These are phyloP conservation scores for Diplodia intermedia DNA, from an alignment of 2,329 filamentous ascomycete genomes.

Conservation along the genomic window DNA sequence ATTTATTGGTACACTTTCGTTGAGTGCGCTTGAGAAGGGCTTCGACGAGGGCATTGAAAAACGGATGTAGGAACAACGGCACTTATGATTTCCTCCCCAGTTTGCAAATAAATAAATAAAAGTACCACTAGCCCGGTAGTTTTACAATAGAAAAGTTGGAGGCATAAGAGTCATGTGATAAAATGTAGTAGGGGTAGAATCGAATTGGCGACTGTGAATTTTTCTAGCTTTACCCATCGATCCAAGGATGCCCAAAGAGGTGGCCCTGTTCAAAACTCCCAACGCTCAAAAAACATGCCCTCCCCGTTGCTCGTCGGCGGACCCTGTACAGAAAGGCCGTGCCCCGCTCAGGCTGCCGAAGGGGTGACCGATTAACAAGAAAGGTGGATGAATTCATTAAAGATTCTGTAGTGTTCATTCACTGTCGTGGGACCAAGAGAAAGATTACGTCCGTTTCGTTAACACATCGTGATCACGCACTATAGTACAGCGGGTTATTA, in stretches of 20 bases:
- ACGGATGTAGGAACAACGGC: not conserved
- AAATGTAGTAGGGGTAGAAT: not conserved
- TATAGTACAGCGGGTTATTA: slow-evolving; percentile 24
- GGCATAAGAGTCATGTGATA: not conserved
- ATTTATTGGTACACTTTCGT: not conserved
- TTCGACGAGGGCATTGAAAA: not conserved
- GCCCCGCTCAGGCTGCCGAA: not conserved
- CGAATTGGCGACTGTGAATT: slow-evolving; percentile 14
- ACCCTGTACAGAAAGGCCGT: not conserved
- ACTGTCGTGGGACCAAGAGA: slow-evolving; percentile 21
- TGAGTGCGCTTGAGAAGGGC: not conserved
- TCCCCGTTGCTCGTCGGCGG: not conserved
- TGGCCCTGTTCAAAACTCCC: slow-evolving; percentile 14
- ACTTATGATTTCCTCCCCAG: not conserved
- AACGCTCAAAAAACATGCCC: slow-evolving; percentile 16
- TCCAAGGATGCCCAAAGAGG: not conserved
- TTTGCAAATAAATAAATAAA: not conserved
- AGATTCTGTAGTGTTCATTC: slow-evolving; percentile 12
- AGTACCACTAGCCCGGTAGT: not conserved
- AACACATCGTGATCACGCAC: slow-evolving; percentile 25
- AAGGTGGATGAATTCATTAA: slow-evolving; percentile 14
- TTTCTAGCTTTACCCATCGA: slow-evolving; percentile 27
- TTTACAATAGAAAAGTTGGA: not conserved
- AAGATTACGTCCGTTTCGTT: slow-evolving; percentile 13
- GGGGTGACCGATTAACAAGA: slow-evolving; percentile 1